These are phyloP conservation scores for Dendrostoma leiphaemia DNA, from an alignment of 2,329 filamentous ascomycete species.

Conservation along the genomic window DNA sequence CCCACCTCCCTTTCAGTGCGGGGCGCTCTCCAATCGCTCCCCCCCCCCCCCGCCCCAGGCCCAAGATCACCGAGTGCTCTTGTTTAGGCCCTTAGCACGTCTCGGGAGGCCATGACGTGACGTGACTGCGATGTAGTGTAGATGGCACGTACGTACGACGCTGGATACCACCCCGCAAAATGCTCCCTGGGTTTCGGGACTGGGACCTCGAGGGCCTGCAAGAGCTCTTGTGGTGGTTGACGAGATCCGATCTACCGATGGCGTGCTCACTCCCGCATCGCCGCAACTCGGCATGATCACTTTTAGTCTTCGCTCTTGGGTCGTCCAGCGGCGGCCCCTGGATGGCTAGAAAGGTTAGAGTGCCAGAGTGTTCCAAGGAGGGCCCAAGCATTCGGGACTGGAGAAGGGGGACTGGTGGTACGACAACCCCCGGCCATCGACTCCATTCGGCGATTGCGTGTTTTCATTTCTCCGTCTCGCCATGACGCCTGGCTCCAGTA, in stretches of 20 bases:
- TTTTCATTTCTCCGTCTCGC: background rate
- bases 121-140: no score
- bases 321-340: background rate
- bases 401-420: background rate
- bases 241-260: constrained; percentile 19
- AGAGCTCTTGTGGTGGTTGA: no score
- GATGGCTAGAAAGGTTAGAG: background rate
- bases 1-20: background rate
- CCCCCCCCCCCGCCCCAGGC: background rate
- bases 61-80: background rate
- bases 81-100: constrained; percentile 4
- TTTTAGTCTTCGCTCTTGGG: background rate
- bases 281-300: constrained; percentile 11
- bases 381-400: background rate
- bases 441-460: background rate
- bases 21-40: background rate
- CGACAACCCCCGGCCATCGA: no score
- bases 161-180: background rate
- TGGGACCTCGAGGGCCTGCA: no score
- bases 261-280: constrained; percentile 16
- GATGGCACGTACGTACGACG: background rate
- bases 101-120: constrained; percentile 11
- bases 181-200: no score
- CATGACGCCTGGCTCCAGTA: no score
- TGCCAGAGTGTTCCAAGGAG: no score